Evolutionary conservation across 352 stramenopile species (phyloP).

Genomic region (Globisporangium spiculum): DNA sequence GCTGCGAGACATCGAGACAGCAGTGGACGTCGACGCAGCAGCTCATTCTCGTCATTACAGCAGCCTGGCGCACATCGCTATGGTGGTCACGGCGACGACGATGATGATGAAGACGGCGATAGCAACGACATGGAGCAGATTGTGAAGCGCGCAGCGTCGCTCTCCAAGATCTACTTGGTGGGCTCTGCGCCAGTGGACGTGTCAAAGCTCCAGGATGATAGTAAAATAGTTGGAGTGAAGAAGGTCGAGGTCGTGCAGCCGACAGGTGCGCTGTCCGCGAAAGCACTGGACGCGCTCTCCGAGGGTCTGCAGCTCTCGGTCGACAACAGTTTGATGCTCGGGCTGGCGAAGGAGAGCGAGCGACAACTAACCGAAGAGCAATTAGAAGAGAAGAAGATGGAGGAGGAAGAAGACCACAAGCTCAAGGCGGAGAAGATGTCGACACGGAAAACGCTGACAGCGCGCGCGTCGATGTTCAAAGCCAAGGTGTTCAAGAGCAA

Average conservation of each 20-base stretch:
- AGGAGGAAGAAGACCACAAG: constrained; percentile 84
- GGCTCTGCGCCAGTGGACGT: constrained; percentile 80
- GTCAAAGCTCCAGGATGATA: constrained; percentile 72
- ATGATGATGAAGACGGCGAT: constrained; percentile 13
- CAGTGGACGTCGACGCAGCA: constrained; percentile 49
- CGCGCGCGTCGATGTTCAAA: constrained; percentile 71
- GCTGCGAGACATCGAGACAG: constrained; percentile 1
- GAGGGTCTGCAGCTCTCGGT: constrained; percentile 72
- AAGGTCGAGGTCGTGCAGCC: constrained; percentile 74
- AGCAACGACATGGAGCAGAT: constrained; percentile 45
- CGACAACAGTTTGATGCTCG: constrained; percentile 46
- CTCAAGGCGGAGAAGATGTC: constrained; percentile 73
- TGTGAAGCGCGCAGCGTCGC: constrained; percentile 61
- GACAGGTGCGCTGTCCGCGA: constrained; percentile 67
- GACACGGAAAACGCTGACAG: constrained; percentile 54
- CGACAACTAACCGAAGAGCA: constrained; percentile 69
- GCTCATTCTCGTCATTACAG: constrained; percentile 58
- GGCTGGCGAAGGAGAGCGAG: constrained; percentile 17
- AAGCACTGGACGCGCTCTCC: constrained; percentile 75
- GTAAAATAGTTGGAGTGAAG: constrained; percentile 73
- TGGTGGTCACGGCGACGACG: constrained; percentile 9
- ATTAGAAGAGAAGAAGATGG: constrained; percentile 85
- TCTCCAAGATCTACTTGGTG: constrained; percentile 85
- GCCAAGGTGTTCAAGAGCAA: constrained; percentile 73
- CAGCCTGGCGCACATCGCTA: constrained; percentile 3